phyloP scores from a whole-genome alignment of 108 stramenopile species.

The Fragilaria radians region DNA sequence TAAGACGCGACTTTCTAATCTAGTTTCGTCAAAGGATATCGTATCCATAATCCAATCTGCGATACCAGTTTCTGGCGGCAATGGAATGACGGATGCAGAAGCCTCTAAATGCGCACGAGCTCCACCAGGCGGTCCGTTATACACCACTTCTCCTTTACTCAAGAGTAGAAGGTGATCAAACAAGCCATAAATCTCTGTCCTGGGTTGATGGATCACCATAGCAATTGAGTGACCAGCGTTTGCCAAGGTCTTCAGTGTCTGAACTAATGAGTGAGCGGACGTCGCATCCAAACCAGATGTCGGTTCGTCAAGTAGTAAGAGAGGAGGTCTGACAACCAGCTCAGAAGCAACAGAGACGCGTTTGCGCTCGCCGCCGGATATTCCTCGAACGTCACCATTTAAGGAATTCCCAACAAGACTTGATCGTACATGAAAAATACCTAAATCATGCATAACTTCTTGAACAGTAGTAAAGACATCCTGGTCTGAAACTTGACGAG shows the following conservation, averaged over 20 bases:
- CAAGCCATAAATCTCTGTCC: conserved; percentile 74
- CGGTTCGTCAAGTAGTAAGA: conserved; percentile 81
- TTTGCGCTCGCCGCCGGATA: conserved; percentile 84
- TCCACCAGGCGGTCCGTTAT: conserved; percentile 34
- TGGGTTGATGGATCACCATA: conserved; percentile 87
- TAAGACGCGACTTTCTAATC: conserved; percentile 8
- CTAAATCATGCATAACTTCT: conserved; percentile 49
- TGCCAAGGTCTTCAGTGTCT: conserved; percentile 61
- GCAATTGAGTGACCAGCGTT: conserved; percentile 65
- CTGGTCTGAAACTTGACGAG: conserved; percentile 18
- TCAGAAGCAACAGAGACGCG: conserved; percentile 78
- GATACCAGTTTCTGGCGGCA: conserved; percentile 64
- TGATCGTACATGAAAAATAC: conserved; percentile 44
- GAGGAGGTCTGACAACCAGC: conserved; percentile 66
- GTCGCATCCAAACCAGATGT: conserved; percentile 76
- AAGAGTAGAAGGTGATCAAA: conserved; percentile 71
- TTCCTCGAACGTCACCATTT: conserved; percentile 41
- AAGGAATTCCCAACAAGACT: conserved; percentile 49
- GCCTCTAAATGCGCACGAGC: conserved; percentile 52
- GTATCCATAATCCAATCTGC: conserved; percentile 86
- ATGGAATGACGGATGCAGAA: conserved; percentile 23
- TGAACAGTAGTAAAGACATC: conserved; percentile 46
- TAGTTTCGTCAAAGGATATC: conserved; percentile 47
- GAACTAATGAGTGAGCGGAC: conserved; percentile 57
- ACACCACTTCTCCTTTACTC: conserved; percentile 55